These are phyloP conservation scores for Melastoma candidum DNA, from an alignment of 441 rosid species.

Conservation along the genomic window DNA sequence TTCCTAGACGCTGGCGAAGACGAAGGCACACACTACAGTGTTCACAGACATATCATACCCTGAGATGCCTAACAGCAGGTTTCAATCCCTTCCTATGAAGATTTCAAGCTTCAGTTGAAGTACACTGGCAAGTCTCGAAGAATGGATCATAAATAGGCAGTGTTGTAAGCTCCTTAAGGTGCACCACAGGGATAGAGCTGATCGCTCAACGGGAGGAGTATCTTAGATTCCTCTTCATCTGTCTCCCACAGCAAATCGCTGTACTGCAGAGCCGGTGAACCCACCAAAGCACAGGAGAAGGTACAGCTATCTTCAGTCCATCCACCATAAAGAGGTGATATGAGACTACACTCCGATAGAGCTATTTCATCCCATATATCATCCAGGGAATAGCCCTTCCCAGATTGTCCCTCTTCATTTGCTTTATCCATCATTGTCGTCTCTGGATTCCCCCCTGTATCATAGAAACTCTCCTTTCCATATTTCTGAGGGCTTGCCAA, in stretches of 20 bases:
- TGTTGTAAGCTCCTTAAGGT: slow-evolving; percentile 28
- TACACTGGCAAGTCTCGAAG: slow-evolving; percentile 10
- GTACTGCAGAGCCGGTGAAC: slow-evolving; percentile 58
- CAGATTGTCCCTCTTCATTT: slow-evolving; percentile 9
- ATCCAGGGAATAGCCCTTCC: slow-evolving; percentile 59
- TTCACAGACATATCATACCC: too few species aligned
- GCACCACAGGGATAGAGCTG: slow-evolving; percentile 31
- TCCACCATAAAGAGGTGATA: slow-evolving; percentile 26
- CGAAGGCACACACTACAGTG: too few species aligned
- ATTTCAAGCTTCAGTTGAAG: too few species aligned
- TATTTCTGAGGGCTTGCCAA: slow-evolving; percentile 1
- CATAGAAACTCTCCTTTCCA: slow-evolving; percentile 10
- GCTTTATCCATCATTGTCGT: too few species aligned
- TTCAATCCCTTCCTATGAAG: too few species aligned
- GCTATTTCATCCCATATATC: slow-evolving; percentile 96
- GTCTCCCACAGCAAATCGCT: slow-evolving; percentile 58
- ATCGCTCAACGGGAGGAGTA: slow-evolving; percentile 27
- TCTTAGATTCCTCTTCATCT: slow-evolving; percentile 48
- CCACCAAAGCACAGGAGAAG: slow-evolving; percentile 37
- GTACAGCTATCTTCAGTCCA: slow-evolving; percentile 38
- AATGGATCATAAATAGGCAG: slow-evolving; percentile 40
- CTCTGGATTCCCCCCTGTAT: too few species aligned
- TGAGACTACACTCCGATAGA: slow-evolving; percentile 33
- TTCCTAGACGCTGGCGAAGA: too few species aligned
- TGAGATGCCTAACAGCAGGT: too few species aligned